Conservation (phyloP, 768 basidiomycete species). For the Boletus rubroflammeus region DNA sequence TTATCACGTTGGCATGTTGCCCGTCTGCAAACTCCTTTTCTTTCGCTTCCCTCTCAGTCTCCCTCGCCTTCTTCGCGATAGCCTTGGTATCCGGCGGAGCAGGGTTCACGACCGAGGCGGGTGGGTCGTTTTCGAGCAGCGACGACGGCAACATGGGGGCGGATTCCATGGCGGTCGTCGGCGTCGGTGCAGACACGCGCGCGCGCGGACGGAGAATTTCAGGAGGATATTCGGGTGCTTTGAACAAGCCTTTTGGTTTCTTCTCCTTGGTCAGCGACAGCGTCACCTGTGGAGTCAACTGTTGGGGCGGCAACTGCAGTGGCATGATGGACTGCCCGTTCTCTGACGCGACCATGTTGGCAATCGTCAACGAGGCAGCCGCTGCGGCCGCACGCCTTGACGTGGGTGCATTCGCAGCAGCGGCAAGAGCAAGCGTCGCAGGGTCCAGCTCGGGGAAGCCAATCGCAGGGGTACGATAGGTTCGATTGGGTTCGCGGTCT, state of each 20-base stretch:
- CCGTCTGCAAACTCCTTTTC: constrained; percentile 81
- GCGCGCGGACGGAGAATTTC: constrained; percentile 60
- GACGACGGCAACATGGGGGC: constrained; percentile 47
- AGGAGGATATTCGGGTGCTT: constrained; percentile 57
- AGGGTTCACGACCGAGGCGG: constrained; percentile 31
- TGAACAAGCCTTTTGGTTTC: constrained; percentile 70
- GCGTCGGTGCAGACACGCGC: constrained; percentile 53
- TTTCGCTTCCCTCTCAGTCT: constrained; percentile 78
- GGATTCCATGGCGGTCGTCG: constrained; percentile 66
- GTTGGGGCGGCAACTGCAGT: constrained; percentile 42
- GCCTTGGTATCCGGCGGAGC: constrained; percentile 47
- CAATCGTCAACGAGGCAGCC: constrained; percentile 79
- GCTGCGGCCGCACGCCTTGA: constrained; percentile 84
- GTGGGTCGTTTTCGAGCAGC: constrained; percentile 61
- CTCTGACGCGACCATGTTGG: constrained; percentile 89
- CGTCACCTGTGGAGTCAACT: constrained; percentile 29
- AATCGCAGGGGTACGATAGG: constrained; percentile 85
- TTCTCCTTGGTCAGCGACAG: constrained; percentile 55
- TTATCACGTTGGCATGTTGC: constrained; percentile 75
- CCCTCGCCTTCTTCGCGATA: constrained; percentile 61
- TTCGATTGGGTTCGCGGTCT: constrained; percentile 89
- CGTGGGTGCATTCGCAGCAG: constrained; percentile 62
- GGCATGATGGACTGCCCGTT: constrained; percentile 64
- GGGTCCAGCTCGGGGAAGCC: constrained; percentile 80
- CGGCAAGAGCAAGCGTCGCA: constrained; percentile 62